Conservation (phyloP, 2,329 filamentous ascomycete species). For the Aspergillus tanneri region DNA sequence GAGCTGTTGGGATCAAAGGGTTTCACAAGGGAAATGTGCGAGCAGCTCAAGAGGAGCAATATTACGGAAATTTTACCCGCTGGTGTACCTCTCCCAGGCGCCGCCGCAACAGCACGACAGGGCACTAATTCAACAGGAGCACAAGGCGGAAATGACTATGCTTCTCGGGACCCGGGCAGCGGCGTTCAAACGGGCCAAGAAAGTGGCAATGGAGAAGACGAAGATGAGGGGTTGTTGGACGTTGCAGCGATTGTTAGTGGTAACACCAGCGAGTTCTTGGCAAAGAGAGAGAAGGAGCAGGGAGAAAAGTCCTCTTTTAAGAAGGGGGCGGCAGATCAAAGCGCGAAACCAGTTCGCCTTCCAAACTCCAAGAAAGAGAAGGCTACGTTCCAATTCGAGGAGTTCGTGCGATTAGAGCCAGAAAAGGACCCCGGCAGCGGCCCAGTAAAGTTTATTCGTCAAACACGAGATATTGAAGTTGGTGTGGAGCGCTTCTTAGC, state of each 20-base stretch:
- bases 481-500: slow-evolving; percentile 62
- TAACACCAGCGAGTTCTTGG: slow-evolving; percentile 62
- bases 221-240: slow-evolving; percentile 63
- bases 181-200: slow-evolving; percentile 57
- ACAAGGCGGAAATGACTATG: slow-evolving; percentile 40
- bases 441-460: slow-evolving; percentile 53
- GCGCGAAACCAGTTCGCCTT: slow-evolving; percentile 51
- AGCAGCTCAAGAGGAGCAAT: slow-evolving; percentile 62
- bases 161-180: slow-evolving; percentile 54
- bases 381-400: slow-evolving; percentile 62
- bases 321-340: slow-evolving; percentile 49
- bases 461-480: slow-evolving; percentile 59
- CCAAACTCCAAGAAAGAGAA: slow-evolving; percentile 61
- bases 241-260: slow-evolving; percentile 66
- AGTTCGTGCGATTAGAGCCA: slow-evolving; percentile 55
- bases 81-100: slow-evolving; percentile 54
- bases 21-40: slow-evolving; percentile 62
- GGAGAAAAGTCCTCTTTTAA: slow-evolving; percentile 55
- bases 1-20: slow-evolving; percentile 62
- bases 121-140: slow-evolving; percentile 57
- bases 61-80: slow-evolving; percentile 62
- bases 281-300: slow-evolving; percentile 63
- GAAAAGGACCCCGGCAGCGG: slow-evolving; percentile 51
- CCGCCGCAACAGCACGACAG: slow-evolving; percentile 42
- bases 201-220: slow-evolving; percentile 50